Evolutionary conservation across 768 basidiomycete genomes (phyloP).

Genomic region (Lyophyllum atratum): DNA sequence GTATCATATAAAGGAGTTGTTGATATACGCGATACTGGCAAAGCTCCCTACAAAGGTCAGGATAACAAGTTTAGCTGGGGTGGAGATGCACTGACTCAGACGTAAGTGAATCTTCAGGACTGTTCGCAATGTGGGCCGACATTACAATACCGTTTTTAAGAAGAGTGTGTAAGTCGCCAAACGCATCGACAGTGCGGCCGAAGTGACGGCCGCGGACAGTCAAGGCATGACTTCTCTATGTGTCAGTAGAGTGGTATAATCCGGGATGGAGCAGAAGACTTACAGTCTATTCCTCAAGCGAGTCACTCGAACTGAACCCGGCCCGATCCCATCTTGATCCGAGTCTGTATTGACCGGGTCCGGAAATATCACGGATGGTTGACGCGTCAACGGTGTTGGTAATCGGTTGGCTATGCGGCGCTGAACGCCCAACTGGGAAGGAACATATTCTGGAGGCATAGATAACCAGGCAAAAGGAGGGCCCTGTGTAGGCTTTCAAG

Average conservation of each 20-base stretch:
- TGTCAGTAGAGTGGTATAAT: neutral
- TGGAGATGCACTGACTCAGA: neutral
- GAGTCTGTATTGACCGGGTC: no score
- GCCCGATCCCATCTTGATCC: no score
- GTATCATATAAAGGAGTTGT: neutral
- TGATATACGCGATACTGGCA: neutral
- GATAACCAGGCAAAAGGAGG: no score
- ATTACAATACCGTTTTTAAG: neutral
- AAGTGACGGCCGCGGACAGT: neutral
- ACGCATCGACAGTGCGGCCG: neutral
- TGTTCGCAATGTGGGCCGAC: neutral
- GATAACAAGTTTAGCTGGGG: neutral
- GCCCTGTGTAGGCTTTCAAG: no score
- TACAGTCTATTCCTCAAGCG: neutral
- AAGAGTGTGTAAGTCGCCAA: neutral
- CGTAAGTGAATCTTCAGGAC: neutral
- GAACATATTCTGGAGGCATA: no score
- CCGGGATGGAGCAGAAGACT: neutral
- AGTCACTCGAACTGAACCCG: no score
- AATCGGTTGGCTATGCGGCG: no score
- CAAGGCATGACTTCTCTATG: neutral
- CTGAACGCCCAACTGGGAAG: no score
- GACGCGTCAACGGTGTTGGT: no score
- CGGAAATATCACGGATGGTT: no score
- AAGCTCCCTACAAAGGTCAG: neutral